phyloP scores from a whole-genome alignment of 1,139 yeast species.

The Hanseniaspora sp. region DNA sequence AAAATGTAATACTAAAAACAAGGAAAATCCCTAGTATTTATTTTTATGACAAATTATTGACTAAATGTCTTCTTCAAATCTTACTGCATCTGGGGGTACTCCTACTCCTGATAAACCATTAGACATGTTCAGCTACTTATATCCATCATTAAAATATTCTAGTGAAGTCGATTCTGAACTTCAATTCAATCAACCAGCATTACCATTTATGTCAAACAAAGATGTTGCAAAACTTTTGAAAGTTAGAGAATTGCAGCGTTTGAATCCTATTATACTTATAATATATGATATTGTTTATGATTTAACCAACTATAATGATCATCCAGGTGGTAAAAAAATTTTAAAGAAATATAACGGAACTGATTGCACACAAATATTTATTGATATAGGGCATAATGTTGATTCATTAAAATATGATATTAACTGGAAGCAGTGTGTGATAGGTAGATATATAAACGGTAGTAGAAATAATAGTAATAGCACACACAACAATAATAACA shows the following conservation, averaged over 20 bases:
- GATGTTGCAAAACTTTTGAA: conserved; percentile 40
- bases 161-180: background rate
- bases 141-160: background rate
- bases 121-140: conserved; percentile 4
- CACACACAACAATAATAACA: background rate
- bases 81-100: background rate
- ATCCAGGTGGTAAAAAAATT: conserved; percentile 66
- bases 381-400: conserved; percentile 33
- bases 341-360: conserved; percentile 58
- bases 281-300: conserved; percentile 54
- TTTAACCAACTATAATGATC: conserved; percentile 41
- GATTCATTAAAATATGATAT: conserved; percentile 27
- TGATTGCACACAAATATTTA: conserved; percentile 56
- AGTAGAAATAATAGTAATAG: background rate
- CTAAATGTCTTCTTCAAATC: background rate
- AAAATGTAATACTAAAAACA: background rate
- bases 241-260: conserved; percentile 46
- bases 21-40: too few relatives aligned
- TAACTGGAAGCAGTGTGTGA: conserved; percentile 19
- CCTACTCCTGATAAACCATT: background rate
- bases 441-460: conserved; percentile 16
- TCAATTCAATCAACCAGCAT: background rate
- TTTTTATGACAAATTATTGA: too few relatives aligned
- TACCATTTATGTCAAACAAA: conserved; percentile 19
- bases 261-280: conserved; percentile 31